phyloP scores from a whole-genome alignment of 257 asterid genomes.

The Solanum piurae region DNA sequence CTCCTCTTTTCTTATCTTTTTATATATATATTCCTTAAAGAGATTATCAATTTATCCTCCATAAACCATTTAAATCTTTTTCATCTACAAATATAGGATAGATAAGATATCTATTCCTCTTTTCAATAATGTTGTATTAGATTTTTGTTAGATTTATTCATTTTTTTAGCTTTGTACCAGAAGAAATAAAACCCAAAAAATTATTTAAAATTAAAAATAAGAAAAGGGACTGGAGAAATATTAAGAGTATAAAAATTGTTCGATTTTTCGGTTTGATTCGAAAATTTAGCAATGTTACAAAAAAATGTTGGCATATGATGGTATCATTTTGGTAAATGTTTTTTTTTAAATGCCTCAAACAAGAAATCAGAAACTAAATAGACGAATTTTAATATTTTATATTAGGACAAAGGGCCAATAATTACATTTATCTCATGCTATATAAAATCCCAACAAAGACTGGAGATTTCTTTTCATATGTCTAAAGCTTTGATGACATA shows the following conservation, averaged over 20 bases:
- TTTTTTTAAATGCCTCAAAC: neutral
- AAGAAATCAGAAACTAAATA: neutral
- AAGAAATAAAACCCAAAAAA: neutral
- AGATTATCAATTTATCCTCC: neutral
- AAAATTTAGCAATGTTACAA: neutral
- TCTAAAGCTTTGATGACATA: neutral
- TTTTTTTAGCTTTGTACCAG: neutral
- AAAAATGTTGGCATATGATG: neutral
- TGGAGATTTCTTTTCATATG: neutral
- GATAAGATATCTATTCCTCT: neutral
- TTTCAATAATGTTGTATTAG: neutral
- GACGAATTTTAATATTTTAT: too few relatives aligned
- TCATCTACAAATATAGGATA: neutral
- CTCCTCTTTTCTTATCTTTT: neutral
- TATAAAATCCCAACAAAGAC: neutral
- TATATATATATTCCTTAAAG: neutral
- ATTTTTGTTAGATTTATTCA: neutral
- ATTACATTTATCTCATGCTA: neutral
- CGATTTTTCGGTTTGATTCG: neutral
- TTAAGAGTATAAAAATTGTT: neutral
- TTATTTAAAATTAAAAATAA: neutral
- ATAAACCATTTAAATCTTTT: neutral
- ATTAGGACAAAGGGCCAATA: neutral
- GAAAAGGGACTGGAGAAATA: neutral
- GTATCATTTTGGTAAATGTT: neutral